Conservation (phyloP, 345 rosid species). For the Angophora floribunda region DNA sequence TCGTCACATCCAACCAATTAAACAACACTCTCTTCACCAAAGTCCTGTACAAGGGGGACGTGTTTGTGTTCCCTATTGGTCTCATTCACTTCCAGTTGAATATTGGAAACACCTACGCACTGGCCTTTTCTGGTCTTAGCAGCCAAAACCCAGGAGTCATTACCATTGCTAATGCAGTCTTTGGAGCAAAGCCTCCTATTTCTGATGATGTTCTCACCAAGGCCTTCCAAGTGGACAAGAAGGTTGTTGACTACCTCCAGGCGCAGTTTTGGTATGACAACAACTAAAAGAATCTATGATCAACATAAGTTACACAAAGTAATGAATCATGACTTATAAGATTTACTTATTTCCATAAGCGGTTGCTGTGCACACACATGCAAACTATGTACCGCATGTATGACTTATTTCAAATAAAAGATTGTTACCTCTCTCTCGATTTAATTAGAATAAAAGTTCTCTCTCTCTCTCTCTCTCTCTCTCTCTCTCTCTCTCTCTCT, state of each 20-base stretch:
- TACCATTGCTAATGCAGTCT: neutral
- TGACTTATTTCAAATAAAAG: neutral
- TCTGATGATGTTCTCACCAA: neutral
- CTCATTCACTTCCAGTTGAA: constrained; percentile 12
- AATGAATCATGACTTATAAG: neutral
- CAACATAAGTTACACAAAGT: neutral
- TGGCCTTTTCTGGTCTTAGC: constrained; percentile 6
- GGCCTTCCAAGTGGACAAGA: constrained; percentile 7
- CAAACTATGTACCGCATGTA: neutral
- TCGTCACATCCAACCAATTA: constrained; percentile 10
- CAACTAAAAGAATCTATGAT: neutral
- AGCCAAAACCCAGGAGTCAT: constrained; percentile 10
- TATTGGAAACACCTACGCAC: neutral
- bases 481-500: neutral
- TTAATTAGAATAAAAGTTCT: no score
- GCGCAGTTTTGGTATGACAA: constrained; percentile 1
- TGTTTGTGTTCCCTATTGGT: constrained; percentile 10
- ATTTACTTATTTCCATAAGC: neutral
- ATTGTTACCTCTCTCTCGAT: neutral
- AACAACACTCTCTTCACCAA: constrained; percentile 8
- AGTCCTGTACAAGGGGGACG: constrained; percentile 3
- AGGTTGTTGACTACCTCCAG: neutral
- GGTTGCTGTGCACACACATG: neutral
- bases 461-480: neutral
- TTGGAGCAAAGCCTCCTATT: constrained; percentile 4